These are phyloP conservation scores for Saccharomyces cerevisiae DNA, from an alignment of 805 yeast species.

Conservation along the genomic window DNA sequence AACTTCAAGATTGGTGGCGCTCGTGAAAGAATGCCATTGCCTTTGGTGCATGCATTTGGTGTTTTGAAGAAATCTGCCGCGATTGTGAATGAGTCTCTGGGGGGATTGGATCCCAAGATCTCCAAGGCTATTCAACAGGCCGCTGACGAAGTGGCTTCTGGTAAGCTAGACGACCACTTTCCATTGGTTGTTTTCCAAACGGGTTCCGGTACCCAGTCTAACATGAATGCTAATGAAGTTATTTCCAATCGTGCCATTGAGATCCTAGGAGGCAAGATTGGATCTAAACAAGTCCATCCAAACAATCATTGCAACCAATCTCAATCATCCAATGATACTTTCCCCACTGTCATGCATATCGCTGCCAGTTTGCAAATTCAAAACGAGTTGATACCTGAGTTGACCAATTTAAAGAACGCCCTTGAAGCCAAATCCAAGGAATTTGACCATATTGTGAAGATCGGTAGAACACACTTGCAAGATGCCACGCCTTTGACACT, in stretches of 20 bases:
- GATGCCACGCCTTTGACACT: conserved; percentile 97
- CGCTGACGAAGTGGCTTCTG: conserved; percentile 89
- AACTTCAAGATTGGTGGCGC: conserved; percentile 95
- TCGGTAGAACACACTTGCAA: conserved; percentile 97
- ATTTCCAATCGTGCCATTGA: conserved; percentile 98
- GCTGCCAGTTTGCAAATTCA: conserved; percentile 92
- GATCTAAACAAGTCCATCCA: conserved; percentile 92
- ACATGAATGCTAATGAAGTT: conserved; percentile 98
- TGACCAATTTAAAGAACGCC: conserved; percentile 69
- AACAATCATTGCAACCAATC: conserved; percentile 98
- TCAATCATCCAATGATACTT: conserved; percentile 97
- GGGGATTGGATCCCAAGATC: conserved; percentile 74
- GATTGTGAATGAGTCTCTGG: conserved; percentile 73
- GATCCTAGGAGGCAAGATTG: conserved; percentile 82
- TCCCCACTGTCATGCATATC: conserved; percentile 99
- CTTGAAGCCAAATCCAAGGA: conserved; percentile 70
- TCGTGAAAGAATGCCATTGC: conserved; percentile 84
- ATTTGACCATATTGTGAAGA: conserved; percentile 84
- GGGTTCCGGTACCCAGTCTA: conserved; percentile 97
- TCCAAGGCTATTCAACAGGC: conserved; percentile 84
- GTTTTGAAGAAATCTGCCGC: conserved; percentile 91
- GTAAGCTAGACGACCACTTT: conserved; percentile 87
- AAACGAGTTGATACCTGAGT: conserved; percentile 67
- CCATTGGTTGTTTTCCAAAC: conserved; percentile 98
- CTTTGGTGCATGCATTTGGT: conserved; percentile 88